phyloP scores from a whole-genome alignment of 345 rosid species.

The Linum usitatissimum region DNA sequence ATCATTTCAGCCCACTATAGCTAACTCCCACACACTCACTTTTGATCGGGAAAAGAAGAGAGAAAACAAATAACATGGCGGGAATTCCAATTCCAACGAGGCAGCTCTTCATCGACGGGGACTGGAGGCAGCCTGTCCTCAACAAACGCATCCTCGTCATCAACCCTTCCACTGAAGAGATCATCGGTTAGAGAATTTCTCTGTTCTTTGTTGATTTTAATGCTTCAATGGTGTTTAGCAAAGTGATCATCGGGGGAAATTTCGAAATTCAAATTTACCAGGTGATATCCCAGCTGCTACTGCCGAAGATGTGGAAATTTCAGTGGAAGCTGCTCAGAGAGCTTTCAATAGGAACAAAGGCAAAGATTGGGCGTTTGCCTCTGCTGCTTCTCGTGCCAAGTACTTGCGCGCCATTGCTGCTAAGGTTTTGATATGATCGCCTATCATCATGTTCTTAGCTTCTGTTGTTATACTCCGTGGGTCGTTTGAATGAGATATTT shows the following conservation, averaged over 20 bases:
- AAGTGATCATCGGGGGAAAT: not conserved
- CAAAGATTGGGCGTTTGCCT: constrained; percentile 60
- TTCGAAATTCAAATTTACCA: constrained; percentile 19
- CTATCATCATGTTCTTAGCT: not conserved
- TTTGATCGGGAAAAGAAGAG: too few relatives aligned
- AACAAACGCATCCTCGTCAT: constrained; percentile 58
- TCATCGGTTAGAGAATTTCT: constrained; percentile 39
- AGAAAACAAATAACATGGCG: too few relatives aligned
- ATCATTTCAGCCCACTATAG: too few relatives aligned
- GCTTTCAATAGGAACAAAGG: constrained; percentile 79
- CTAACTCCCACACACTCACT: too few relatives aligned
- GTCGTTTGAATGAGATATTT: too few relatives aligned
- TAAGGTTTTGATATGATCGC: constrained; percentile 41
- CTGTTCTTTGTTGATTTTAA: not conserved
- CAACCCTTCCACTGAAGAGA: constrained; percentile 72
- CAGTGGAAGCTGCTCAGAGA: constrained; percentile 72
- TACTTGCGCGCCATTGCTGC: constrained; percentile 94
- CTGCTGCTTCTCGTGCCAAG: constrained; percentile 81
- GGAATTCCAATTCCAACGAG: constrained; percentile 38
- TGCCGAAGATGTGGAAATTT: constrained; percentile 80
- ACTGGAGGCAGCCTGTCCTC: constrained; percentile 67
- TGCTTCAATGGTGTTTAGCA: not conserved
- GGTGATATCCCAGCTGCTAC: constrained; percentile 96
- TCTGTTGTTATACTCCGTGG: too few relatives aligned
- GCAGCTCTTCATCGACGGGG: constrained; percentile 69